A percentile compares a stretch with the other conserved stretches of the same genome.
Conservation (phyloP, 306 rosid species). For the Pterocarpus santalinus region DNA sequence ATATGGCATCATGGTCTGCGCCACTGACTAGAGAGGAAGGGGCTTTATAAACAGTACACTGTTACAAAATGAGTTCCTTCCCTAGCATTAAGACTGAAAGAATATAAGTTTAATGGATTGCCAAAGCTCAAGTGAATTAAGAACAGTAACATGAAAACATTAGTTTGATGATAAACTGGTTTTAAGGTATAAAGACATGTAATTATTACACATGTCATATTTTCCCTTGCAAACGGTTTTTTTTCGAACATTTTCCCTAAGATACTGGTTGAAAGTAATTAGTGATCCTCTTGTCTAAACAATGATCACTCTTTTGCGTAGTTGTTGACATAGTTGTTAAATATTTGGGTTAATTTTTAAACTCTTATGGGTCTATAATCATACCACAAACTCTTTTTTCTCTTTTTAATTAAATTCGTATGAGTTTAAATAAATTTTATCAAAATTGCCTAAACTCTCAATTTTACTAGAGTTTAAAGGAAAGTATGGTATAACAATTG, state of each 20-base stretch:
- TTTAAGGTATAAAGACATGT: not conserved
- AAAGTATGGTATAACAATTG: not conserved
- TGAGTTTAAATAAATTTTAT: too few relatives aligned
- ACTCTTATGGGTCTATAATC: not conserved
- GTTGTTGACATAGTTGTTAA: not conserved
- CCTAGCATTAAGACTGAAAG: not conserved
- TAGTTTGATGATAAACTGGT: constrained; percentile 2
- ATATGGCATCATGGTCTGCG: not conserved
- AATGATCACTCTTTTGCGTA: not conserved
- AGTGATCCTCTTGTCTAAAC: not conserved
- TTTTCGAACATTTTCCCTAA: constrained; percentile 1
- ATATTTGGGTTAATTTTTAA: too few relatives aligned
- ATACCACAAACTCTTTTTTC: too few relatives aligned
- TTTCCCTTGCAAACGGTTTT: not conserved
- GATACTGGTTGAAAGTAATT: not conserved
- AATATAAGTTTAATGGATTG: not conserved
- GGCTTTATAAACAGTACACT: not conserved
- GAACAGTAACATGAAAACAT: constrained; percentile 2
- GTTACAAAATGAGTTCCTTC: not conserved
- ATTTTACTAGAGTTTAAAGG: too few relatives aligned
- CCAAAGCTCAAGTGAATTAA: not conserved
- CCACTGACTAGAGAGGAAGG: not conserved
- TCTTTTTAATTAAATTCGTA: too few relatives aligned
- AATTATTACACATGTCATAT: not conserved
- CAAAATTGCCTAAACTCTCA: too few relatives aligned